These are phyloP conservation scores for Hypoxylon sp. DNA, from an alignment of 2,329 filamentous ascomycete species.

Conservation along the genomic window DNA sequence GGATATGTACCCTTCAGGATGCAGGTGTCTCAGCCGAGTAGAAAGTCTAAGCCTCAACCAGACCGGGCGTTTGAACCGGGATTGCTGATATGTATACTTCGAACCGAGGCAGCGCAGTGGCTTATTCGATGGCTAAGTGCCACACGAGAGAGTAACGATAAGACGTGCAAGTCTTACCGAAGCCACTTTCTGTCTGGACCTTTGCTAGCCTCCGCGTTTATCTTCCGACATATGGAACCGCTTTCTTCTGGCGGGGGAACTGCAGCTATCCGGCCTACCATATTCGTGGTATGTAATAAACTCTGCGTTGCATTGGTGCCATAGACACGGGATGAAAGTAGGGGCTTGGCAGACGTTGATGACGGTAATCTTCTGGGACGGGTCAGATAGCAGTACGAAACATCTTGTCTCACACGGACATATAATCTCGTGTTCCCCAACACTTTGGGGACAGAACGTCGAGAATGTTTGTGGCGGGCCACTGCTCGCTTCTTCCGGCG, in stretches of 20 bases:
- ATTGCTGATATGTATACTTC: conserved; percentile 22
- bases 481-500: conserved; percentile 47
- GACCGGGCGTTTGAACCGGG: conserved; percentile 23
- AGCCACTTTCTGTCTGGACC: conserved; percentile 14
- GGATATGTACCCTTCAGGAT: conserved; percentile 5
- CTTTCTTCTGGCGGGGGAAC: conserved; percentile 20
- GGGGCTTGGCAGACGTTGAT: conserved; percentile 13
- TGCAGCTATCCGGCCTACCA: conserved; percentile 40
- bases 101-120: conserved; percentile 34
- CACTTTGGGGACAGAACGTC: conserved; percentile 30
- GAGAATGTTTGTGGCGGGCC: conserved; percentile 41
- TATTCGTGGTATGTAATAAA: conserved; percentile 36
- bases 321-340: conserved; percentile 30
- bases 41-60: conserved; percentile 16
- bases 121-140: conserved; percentile 28
- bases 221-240: conserved; percentile 39
- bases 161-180: conserved; percentile 45
- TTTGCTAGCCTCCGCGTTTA: conserved; percentile 37
- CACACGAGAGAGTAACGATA: conserved; percentile 19
- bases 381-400: conserved; percentile 31
- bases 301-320: conserved; percentile 18
- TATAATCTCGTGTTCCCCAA: conserved; percentile 38
- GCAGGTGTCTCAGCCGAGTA: conserved; percentile 9
- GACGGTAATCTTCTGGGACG: conserved; percentile 25
- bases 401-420: conserved; percentile 45